Percentiles rank a stretch among this genome's conserved stretches.
Conservation (phyloP, 345 rosid species). For the sweet orange (Citrus sinensis) region DVS_A1.0 CM039162.1:25863501-25864000, state of each 20-base stretch:
- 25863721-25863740: too few relatives aligned
- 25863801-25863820: background rate
- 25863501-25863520: background rate
- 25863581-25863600: background rate
- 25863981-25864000: conserved; percentile 84
- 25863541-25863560: background rate
- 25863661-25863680: too few relatives aligned
- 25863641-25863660: too few relatives aligned
- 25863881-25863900: background rate
- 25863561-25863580: background rate
- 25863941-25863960: conserved; percentile 90
- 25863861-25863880: background rate
- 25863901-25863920: background rate
- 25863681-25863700: too few relatives aligned
- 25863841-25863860: background rate
- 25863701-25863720: too few relatives aligned
- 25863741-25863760: background rate
- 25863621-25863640: too few relatives aligned
- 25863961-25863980: conserved; percentile 88
- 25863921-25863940: conserved; percentile 41
- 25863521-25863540: background rate
- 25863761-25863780: background rate
- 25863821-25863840: background rate
- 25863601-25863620: too few relatives aligned
- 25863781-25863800: background rate